These are phyloP conservation scores for Zarea fungicola DNA, from an alignment of 2,329 filamentous ascomycete genomes.

Conservation along the genomic window DNA sequence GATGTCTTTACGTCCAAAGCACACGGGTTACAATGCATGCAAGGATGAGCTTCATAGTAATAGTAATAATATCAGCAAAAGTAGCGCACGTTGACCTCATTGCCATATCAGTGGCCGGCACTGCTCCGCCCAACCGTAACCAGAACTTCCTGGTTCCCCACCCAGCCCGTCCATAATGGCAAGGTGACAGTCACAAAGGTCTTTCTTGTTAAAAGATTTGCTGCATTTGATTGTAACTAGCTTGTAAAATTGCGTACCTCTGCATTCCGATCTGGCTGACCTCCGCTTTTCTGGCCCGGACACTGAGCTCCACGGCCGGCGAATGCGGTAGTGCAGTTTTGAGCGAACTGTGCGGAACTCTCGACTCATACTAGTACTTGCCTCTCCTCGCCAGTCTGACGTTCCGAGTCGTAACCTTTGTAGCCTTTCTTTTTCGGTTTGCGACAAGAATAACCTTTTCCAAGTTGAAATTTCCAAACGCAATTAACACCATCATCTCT, in stretches of 20 bases:
- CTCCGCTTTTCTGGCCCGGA: constrained; percentile 1
- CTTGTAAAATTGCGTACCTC: not conserved
- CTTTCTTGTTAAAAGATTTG: not conserved
- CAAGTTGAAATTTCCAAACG: too few species aligned
- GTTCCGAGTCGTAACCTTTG: not conserved
- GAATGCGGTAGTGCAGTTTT: constrained; percentile 10
- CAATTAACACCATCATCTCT: too few species aligned
- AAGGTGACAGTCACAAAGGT: constrained; percentile 10
- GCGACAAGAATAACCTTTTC: too few species aligned
- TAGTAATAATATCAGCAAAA: too few species aligned
- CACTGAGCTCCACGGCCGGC: not conserved
- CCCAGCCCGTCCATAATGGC: constrained; percentile 9
- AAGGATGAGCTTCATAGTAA: too few species aligned
- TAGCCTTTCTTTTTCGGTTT: not conserved
- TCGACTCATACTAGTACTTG: constrained; percentile 11
- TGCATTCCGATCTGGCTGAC: constrained; percentile 5
- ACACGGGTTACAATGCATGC: too few species aligned
- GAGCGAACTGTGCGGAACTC: constrained; percentile 2
- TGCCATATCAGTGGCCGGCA: not conserved
- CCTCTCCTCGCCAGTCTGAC: not conserved
- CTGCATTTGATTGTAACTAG: not conserved
- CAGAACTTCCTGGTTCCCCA: constrained; percentile 9
- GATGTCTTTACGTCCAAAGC: too few species aligned
- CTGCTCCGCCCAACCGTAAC: constrained; percentile 3
- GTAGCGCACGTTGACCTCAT: not conserved